These are phyloP conservation scores for Cokeromyces recurvatus DNA, from an alignment of 371 early-diverging fungal genomes.

Conservation along the genomic window DNA sequence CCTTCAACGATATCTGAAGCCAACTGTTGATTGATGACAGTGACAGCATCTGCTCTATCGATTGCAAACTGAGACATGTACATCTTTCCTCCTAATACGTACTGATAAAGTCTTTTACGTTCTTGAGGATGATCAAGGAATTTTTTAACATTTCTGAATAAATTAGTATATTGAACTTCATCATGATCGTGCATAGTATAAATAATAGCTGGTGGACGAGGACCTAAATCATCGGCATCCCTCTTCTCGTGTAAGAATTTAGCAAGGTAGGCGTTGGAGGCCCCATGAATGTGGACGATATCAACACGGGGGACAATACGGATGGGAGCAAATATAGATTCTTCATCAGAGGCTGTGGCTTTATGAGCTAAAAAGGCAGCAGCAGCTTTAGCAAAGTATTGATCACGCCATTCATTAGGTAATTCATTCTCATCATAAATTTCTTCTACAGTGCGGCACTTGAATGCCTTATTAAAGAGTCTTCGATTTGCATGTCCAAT, in stretches of 20 bases:
- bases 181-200: slow-evolving; percentile 63
- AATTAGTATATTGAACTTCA: slow-evolving; percentile 56
- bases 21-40: slow-evolving; percentile 49
- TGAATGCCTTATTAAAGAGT: slow-evolving; percentile 58
- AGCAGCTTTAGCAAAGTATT: slow-evolving; percentile 60
- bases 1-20: slow-evolving; percentile 62
- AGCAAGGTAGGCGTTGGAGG: slow-evolving; percentile 56
- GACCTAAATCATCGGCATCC: slow-evolving; percentile 32
- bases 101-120: slow-evolving; percentile 22
- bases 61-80: slow-evolving; percentile 58
- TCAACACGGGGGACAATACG: slow-evolving; percentile 35
- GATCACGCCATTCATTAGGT: slow-evolving; percentile 62
- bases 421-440: slow-evolving; percentile 53
- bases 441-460: slow-evolving; percentile 31
- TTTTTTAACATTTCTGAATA: slow-evolving; percentile 46
- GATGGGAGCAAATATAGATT: slow-evolving; percentile 50
- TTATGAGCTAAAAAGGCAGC: slow-evolving; percentile 55
- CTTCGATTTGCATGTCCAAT: slow-evolving; percentile 54
- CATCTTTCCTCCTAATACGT: slow-evolving; percentile 51
- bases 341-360: slow-evolving; percentile 45
- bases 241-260: slow-evolving; percentile 44
- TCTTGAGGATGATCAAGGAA: slow-evolving; percentile 32
- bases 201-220: slow-evolving; percentile 51
- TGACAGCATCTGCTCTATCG: slow-evolving; percentile 53
- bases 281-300: slow-evolving; percentile 62